Evolutionary conservation across 2,329 filamentous ascomycete species (phyloP), one percentile per base, ranked within the genome.

Genomic region (Beauveria bassiana): DNA sequence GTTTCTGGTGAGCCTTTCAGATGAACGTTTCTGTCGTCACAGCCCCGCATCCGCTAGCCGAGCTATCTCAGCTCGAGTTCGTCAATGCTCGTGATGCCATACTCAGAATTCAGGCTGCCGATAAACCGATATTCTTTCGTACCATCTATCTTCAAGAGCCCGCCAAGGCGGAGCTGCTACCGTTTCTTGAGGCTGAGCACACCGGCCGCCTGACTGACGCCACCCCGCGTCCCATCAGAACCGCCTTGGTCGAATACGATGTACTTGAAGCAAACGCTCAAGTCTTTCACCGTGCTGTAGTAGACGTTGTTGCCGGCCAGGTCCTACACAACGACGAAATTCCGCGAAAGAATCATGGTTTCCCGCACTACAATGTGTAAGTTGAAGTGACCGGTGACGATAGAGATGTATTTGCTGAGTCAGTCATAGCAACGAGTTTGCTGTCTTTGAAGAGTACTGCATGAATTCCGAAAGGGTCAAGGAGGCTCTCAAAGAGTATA

Each of bases 131-230:
- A 26, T 73, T 69, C 64, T 77, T 76, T 77, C 88, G 89, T 68
- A 78, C 81, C 56, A 82, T 90, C 43, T 86, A 81, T 53, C 75
- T 88, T 7, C 76, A 86, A 47, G 86, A 89, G 65, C 86, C 86
- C 1, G 75, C 78, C 31, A 89, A 87, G 72, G 74, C 74, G 43
- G 77, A 83, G 43, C 77, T 87, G 8, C 69, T 86, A 7, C 78
- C 78, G 1, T 89, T 86, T 67, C 75, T 88, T 24, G 81, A 85
- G 54, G 83, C 83, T 3, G 86, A 89, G 68, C 81, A 86, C 64
- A 75, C 74, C n/a, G 80, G 81, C 3, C 70, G 72, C 22, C 69
- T 79, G 12, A 72, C 80, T 0, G 75, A 77, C 1, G 67, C 69
- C 10, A 75, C 74, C 3, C 74, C 74, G 53, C 74, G 78, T 22